Evolutionary conservation across 176 grass and related monocot genomes (phyloP).

Genomic region (Oryza coarctata): DNA sequence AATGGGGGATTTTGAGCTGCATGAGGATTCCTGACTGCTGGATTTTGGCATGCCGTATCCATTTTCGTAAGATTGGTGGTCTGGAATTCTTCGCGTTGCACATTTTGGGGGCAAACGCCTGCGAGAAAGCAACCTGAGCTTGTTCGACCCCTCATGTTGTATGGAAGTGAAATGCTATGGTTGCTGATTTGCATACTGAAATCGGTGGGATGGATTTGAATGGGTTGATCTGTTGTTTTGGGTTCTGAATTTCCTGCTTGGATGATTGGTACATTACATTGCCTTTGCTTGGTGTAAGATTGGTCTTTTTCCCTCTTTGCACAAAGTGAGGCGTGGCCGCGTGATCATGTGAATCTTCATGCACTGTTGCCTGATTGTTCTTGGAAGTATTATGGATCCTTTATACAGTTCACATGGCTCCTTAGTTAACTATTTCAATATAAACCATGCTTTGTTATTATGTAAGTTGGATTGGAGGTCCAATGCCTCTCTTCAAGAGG

Average conservation of each 20-base stretch:
- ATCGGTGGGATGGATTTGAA: neutral
- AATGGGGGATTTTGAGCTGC: neutral
- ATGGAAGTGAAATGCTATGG: neutral
- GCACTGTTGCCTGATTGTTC: neutral
- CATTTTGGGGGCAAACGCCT: neutral
- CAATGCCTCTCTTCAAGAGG: conserved; percentile 79
- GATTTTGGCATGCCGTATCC: neutral
- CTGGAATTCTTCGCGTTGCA: neutral
- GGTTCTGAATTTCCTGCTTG: neutral
- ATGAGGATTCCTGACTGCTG: neutral
- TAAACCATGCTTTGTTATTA: neutral
- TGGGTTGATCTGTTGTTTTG: neutral
- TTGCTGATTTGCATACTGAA: neutral
- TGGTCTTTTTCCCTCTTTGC: neutral
- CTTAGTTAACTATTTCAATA: neutral
- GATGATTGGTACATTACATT: neutral
- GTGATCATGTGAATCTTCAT: neutral
- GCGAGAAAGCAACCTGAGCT: neutral
- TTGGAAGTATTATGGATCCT: neutral
- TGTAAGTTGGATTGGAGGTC: conserved; percentile 20
- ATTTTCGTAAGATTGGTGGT: neutral
- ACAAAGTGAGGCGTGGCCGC: neutral
- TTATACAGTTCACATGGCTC: neutral
- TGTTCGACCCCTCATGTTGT: neutral
- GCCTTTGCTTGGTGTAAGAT: neutral